Base-by-base conservation (phyloP, 345 rosid species). In the Acer saccharum region DNA sequence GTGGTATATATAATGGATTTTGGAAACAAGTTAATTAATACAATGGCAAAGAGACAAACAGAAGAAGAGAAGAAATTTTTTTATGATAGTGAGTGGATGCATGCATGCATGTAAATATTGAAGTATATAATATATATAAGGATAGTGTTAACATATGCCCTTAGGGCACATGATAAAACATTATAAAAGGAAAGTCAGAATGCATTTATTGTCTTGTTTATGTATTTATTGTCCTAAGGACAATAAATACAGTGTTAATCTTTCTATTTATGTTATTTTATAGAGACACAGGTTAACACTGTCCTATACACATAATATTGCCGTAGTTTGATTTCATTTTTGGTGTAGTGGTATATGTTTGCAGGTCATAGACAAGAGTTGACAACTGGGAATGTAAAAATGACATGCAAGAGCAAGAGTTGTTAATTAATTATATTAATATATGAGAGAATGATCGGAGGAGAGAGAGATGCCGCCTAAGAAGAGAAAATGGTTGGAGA, bases 401-500 rank as follows among this genome's bases (percentile, higher is more conserved):
- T 0, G 70, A 17, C 52, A n/a, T 41, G 54, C 54, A 67, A 60
- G 64, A 16, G 23, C 2, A 23, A 18, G 64, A 16, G 35, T 29
- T 5, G 5, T 65, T 65, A 14, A 11, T 23, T 39, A 52, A 75
- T 41, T 66, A 25, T 17, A 39, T 65, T 27, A 27, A 27, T 27
- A 29, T 50, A 44, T 21, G 25, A 48, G 44, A 58, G 17, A 10
- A 6, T 39, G 13, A 0, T 13, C 0, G 43, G 29, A 16, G 39
- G 25, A n/a, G 20, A 60, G 32, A 16, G 57, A 21, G 41, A 65
- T 69, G 85, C 84, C 81, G 82, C 39, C 81, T 32, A 10, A 32
- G 77, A 7, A 60, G 10, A 63, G 4, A 52, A 48, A 35, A 48
- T 25, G 76, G 74, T 39, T 60, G 20, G 79, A 41, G 89, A 87